Conservation (phyloP, 129 eudicot species). For the Arctium minus region DNA sequence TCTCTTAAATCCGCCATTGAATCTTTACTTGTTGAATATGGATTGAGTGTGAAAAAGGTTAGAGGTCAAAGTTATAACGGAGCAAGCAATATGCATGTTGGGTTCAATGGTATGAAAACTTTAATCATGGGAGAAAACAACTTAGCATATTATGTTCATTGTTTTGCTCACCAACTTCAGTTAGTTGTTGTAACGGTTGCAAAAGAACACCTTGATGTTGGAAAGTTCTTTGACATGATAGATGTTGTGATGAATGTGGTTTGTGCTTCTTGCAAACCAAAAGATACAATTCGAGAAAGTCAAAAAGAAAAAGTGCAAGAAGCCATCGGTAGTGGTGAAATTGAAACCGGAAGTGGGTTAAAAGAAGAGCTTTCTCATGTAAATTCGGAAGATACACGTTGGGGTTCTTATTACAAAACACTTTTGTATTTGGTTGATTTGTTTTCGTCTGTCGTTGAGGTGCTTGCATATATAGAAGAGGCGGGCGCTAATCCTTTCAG, state of each 20-base stretch:
- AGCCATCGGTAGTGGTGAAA: background rate
- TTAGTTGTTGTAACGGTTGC: constrained; percentile 4
- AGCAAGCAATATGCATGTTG: background rate
- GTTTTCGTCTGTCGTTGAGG: constrained; percentile 6
- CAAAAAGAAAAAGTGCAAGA: background rate
- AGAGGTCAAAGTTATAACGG: background rate
- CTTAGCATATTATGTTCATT: constrained; percentile 7
- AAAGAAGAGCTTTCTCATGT: background rate
- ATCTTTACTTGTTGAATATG: background rate
- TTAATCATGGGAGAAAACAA: background rate
- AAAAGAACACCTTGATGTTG: background rate
- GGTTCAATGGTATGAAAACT: background rate
- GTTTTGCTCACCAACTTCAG: constrained; percentile 13
- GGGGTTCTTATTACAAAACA: constrained; percentile 15
- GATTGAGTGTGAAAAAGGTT: background rate
- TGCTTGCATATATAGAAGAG: constrained; percentile 3
- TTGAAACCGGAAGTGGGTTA: background rate
- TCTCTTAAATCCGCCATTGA: background rate
- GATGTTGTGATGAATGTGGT: background rate
- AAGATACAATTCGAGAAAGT: background rate
- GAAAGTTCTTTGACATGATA: background rate
- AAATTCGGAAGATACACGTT: constrained; percentile 6
- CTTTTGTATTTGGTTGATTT: background rate
- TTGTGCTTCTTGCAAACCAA: constrained; percentile 12
- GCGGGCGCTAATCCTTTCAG: background rate